Evolutionary conservation across 805 yeast species (phyloP), one percentile per base, ranked within the genome.

Genomic region (Lipomyces kockii): DNA sequence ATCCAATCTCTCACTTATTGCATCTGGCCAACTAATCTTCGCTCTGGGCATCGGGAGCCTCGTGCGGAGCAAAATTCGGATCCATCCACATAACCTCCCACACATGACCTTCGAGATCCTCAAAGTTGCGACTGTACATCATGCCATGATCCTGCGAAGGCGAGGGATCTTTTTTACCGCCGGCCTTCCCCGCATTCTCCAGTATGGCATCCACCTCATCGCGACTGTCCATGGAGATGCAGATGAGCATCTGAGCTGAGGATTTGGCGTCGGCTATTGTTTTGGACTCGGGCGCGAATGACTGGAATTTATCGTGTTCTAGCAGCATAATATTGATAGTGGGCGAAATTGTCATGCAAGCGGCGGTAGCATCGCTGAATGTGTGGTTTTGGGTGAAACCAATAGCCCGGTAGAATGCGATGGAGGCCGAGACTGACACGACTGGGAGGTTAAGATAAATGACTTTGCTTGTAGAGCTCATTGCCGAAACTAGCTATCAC

Each of bases 231-330:
- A 32, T 32, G 46, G 59, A 11, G 51, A 56, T 20, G n/a, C 59
- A 56, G 27, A 56, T 56, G 59, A 56, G 59, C 59, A 56, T 56
- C 59, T 56, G 59, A 32, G 14, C n/a, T 25, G 59, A 56, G 51
- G 59, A 56, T 56, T 56, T 56, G 59, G 49, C 59, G 51, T 56
- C 59, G 49, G 59, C 49, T 0, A 56, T n/a, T 4, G 51, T 32
- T 32, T 56, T 56, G 22, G 59, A 56, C 59, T 22, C 1, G 2
- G 59, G 59, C 12, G 49, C 46, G 52, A 56, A 56, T 6, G 49
- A 29, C 20, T 12, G 49, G 49, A 37, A 56, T 2, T n/a, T n/a
- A 56, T 32, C 59, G 49, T 32, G 59, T 1, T 56, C 59, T 3
- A 56, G 29, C 17, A 56, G 22, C 59, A 56, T 56, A 56, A 56